Conservation (phyloP, 495 filamentous ascomycete species). For the Penicillium paxilli region DNA sequence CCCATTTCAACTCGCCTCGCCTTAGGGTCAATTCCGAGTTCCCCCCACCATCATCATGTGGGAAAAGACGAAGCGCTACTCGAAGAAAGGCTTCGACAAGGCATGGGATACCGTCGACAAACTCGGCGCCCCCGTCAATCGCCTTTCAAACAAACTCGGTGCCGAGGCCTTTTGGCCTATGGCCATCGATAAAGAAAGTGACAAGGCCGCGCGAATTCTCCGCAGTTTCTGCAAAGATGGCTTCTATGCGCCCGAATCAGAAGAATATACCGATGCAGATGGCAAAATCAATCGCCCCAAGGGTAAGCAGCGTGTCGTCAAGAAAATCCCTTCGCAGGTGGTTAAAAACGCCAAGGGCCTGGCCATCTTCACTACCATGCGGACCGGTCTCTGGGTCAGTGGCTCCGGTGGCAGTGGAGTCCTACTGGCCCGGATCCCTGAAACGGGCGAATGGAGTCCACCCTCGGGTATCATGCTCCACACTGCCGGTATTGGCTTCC, state of each 20-base stretch:
- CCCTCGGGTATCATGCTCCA: conserved; percentile 87
- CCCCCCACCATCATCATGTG: conserved; percentile 28
- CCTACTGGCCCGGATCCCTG: conserved; percentile 69
- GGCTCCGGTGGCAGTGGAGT: conserved; percentile 81
- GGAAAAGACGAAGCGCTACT: conserved; percentile 43
- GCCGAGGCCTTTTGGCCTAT: conserved; percentile 83
- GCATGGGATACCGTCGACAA: conserved; percentile 54
- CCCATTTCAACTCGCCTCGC: no score
- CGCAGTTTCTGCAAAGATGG: conserved; percentile 78
- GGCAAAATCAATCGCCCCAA: conserved; percentile 56
- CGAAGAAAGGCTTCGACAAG: conserved; percentile 57
- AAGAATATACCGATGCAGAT: conserved; percentile 25
- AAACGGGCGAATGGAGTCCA: conserved; percentile 84
- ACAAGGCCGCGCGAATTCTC: conserved; percentile 80
- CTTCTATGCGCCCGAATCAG: conserved; percentile 52
- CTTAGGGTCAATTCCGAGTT: background rate
- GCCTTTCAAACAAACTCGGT: conserved; percentile 69
- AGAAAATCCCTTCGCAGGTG: conserved; percentile 82
- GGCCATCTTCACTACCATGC: conserved; percentile 91
- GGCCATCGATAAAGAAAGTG: conserved; percentile 74
- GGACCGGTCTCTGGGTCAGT: conserved; percentile 86
- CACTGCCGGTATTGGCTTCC: conserved; percentile 82
- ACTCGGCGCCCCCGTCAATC: conserved; percentile 69
- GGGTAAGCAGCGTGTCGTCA: conserved; percentile 66
- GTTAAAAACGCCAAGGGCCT: conserved; percentile 83